phyloP scores from a whole-genome alignment of 78 protist genomes.

The Speleostelium caveatum region DNA sequence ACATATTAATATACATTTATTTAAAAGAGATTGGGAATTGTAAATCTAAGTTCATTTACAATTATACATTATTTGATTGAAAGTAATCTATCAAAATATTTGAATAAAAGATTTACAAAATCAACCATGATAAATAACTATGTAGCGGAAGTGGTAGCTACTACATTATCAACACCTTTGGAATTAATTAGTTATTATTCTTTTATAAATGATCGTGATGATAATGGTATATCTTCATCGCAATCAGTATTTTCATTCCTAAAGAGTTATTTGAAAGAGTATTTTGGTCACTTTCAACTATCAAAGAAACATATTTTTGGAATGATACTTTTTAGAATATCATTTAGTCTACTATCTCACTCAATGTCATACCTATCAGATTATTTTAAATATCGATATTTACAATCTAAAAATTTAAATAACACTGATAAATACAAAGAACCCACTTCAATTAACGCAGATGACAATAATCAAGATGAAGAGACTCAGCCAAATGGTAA shows the following conservation, averaged over 20 bases:
- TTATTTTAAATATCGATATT: not conserved
- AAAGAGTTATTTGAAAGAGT: not conserved
- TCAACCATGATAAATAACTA: not conserved
- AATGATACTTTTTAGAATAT: not conserved
- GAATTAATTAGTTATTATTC: not conserved
- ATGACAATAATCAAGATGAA: not conserved
- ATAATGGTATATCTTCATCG: not conserved
- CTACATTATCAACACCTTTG: conserved; percentile 41
- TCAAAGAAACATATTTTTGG: not conserved
- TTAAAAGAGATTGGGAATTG: not conserved
- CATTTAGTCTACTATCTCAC: not conserved
- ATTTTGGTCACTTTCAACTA: not conserved
- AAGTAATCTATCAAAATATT: not conserved
- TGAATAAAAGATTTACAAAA: not conserved
- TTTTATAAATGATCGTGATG: not conserved
- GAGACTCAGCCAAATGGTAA: not conserved
- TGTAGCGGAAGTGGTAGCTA: not conserved
- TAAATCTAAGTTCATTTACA: not conserved
- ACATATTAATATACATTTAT: too few species aligned
- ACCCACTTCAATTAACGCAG: not conserved
- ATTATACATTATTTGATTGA: not conserved
- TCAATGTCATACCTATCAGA: conserved; percentile 5
- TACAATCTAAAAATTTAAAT: too few species aligned
- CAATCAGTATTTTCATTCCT: not conserved
- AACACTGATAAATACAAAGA: too few species aligned